A percentile compares a stretch with the other conserved stretches of the same genome.
These are phyloP conservation scores for Entrophospora sp. DNA, from an alignment of 192 early-diverging fungal species.

Conservation along the genomic window DNA sequence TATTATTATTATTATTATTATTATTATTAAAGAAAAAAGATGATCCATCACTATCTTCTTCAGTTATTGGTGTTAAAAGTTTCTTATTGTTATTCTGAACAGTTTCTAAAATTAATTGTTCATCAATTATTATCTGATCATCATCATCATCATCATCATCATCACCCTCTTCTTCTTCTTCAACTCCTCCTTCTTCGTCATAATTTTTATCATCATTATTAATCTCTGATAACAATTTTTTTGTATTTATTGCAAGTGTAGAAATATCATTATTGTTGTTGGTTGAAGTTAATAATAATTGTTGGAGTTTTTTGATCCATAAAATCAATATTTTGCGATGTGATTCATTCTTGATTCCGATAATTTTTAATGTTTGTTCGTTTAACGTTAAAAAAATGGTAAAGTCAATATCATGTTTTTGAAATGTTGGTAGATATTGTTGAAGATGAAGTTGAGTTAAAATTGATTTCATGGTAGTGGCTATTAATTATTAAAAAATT, in stretches of 20 bases:
- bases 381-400: conserved; percentile 1
- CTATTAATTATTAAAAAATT: no score
- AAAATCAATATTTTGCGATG: background rate
- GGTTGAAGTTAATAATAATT: background rate
- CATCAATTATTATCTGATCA: no score
- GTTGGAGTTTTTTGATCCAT: background rate
- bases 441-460: background rate
- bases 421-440: conserved; percentile 4
- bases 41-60: no score
- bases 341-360: background rate
- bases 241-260: background rate
- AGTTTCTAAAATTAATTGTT: no score
- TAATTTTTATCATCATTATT: background rate
- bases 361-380: background rate
- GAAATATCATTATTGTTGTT: no score
- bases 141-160: background rate
- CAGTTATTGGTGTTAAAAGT: no score
- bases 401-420: conserved; percentile 1
- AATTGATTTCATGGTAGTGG: no score
- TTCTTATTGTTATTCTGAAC: no score
- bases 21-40: no score
- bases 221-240: background rate
- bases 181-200: background rate
- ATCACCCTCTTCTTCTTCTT: background rate
- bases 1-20: no score